Conservation (phyloP, 1,284 basidiomycete species). For the Boletus albobrunnescens region DNA sequence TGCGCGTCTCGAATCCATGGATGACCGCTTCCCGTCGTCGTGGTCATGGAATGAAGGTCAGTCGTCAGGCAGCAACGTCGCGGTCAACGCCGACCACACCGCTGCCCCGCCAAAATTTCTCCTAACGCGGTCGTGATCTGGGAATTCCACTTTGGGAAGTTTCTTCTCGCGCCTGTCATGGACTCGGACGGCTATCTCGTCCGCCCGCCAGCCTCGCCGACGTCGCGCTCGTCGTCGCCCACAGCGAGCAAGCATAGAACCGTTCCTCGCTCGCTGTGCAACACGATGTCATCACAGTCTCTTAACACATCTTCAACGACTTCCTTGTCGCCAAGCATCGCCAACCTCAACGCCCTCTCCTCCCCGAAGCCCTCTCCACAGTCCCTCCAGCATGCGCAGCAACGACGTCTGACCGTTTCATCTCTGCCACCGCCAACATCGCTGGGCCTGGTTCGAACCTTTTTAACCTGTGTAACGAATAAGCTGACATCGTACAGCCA, state of each 20-base stretch:
- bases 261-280: constrained; percentile 12
- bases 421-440: constrained; percentile 29
- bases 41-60: constrained; percentile 31
- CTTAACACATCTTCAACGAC: constrained; percentile 33
- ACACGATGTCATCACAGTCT: constrained; percentile 29
- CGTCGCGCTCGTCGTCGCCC: constrained; percentile 23
- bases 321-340: constrained; percentile 33
- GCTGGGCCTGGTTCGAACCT: constrained; percentile 24
- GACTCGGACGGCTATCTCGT: constrained; percentile 15
- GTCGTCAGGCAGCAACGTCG: constrained; percentile 8
- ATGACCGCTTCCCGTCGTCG: constrained; percentile 23
- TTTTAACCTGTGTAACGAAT: neutral
- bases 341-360: constrained; percentile 32
- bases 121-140: constrained; percentile 12
- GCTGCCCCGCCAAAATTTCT: constrained; percentile 26
- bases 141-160: constrained; percentile 15
- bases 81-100: constrained; percentile 14
- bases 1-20: constrained; percentile 56
- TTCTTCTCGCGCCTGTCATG: constrained; percentile 19
- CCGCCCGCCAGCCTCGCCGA: constrained; percentile 4
- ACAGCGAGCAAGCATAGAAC: constrained; percentile 19
- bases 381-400: constrained; percentile 19
- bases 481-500: constrained; percentile 22
- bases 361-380: constrained; percentile 25
- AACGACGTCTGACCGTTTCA: constrained; percentile 25